A percentile compares a stretch with the other conserved stretches of the same genome.
phyloP scores from a whole-genome alignment of 1,284 basidiomycete genomes.

The Fomitopsis pinicola region DNA sequence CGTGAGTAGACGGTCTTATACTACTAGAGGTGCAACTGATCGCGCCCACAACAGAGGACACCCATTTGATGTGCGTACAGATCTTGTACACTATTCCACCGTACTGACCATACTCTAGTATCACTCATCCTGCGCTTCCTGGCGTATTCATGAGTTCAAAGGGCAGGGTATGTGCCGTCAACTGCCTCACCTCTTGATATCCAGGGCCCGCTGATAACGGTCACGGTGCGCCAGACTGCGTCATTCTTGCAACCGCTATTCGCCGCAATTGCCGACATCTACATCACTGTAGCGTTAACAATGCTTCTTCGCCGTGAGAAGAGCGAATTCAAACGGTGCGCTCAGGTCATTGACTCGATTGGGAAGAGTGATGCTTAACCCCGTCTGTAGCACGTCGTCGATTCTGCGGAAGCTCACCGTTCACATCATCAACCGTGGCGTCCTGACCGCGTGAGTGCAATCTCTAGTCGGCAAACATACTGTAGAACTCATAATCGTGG shows the following conservation, averaged over 20 bases:
- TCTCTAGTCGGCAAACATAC: not conserved
- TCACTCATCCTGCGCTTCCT: not conserved
- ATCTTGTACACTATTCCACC: not conserved
- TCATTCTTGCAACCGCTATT: not conserved
- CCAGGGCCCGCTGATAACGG: not conserved
- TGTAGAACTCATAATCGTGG: not conserved
- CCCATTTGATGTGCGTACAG: not conserved
- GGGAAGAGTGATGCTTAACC: not conserved
- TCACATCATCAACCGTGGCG: conserved; percentile 2
- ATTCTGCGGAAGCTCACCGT: conserved; percentile 1
- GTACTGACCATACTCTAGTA: not conserved
- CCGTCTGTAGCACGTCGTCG: not conserved
- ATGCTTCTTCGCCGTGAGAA: conserved; percentile 1
- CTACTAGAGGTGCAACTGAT: not conserved
- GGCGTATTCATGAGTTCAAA: not conserved
- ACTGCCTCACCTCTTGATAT: not conserved
- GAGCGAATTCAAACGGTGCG: not conserved
- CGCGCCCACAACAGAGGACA: not conserved
- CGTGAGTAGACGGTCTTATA: not conserved
- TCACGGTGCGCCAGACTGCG: not conserved
- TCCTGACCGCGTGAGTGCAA: conserved; percentile 1
- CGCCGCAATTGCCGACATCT: conserved; percentile 1
- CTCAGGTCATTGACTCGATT: not conserved
- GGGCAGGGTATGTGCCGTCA: not conserved
- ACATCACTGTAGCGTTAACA: not conserved